Evolutionary conservation across 2,329 filamentous ascomycete genomes (phyloP), one percentile per base, ranked within the genome.

Genomic region (Zymoseptoria crescenta): DNA sequence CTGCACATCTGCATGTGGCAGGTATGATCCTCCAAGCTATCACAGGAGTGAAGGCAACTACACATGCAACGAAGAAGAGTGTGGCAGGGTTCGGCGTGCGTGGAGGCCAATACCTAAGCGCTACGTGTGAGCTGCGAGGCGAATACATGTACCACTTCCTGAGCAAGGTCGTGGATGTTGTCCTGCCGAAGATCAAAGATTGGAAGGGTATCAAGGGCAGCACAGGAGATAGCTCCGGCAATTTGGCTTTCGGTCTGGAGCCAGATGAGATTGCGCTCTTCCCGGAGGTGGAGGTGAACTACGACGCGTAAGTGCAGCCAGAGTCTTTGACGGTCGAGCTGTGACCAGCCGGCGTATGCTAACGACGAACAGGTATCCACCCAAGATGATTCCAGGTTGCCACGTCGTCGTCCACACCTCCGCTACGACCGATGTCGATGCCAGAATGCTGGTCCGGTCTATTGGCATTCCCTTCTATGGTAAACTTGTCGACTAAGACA

Each of bases 121-220:
- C 89, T 66, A 96, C 93, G 70, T 86, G 84, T 54, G 87, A 89
- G 27, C 77, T 99, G 63, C 80, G 81, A 58, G 91, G 90, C 29
- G 87, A 94, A 72, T 83, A 87, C 60, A 94, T 95, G 69, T 89
- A 90, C 63, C 87, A 96, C 73, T 96, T 99, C 74, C 72, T 99
- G 51, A 88, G 93, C 70, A 96, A 96, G 78, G 80, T 91, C 66
- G 81, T 97, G 57, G 91, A 96, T 72, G 80, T 97, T 8, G 92
- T 99, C 5, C 81, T 97, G 72, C 94, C 94, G 48, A 89, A 87
- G 71, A 95, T 99, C 76, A 99, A 97, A 80, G 94, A 99, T 68
- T 99, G 91, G 88, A 84, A 83, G 58, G 94, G 94, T 60, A 79
- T 89, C n/a, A 83, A 83, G 67, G 86, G 85, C 54, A 83, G 79